Percentiles rank a stretch among this genome's conserved stretches.
phyloP scores from a whole-genome alignment of 306 rosid genomes.

The Fragaria ananassa region DNA sequence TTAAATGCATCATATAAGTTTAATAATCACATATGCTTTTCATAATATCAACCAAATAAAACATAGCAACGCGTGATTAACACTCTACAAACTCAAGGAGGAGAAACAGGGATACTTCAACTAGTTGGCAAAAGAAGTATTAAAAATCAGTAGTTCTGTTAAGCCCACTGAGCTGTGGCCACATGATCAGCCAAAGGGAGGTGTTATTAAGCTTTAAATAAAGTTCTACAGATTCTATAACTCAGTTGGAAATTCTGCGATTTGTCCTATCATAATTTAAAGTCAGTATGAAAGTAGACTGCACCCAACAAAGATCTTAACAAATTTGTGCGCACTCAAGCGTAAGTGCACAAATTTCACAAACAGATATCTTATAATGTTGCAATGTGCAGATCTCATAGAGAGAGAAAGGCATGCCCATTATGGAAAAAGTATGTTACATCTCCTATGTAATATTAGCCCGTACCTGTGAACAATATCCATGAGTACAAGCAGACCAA shows the following conservation, averaged over 20 bases:
- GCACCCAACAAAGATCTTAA: neutral
- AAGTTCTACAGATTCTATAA: neutral
- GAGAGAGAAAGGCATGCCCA: neutral
- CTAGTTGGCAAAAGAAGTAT: neutral
- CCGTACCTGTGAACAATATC: slow-evolving; percentile 95
- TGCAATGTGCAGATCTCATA: neutral
- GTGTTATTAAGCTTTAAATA: neutral
- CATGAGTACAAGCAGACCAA: slow-evolving; percentile 95
- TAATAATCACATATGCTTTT: neutral
- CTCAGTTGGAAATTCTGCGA: neutral
- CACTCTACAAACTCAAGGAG: neutral
- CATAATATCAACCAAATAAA: neutral
- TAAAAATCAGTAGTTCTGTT: neutral
- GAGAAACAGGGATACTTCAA: neutral
- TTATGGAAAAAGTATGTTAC: neutral
- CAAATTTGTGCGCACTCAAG: neutral
- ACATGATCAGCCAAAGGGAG: slow-evolving; percentile 6
- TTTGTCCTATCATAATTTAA: neutral
- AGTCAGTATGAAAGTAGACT: neutral
- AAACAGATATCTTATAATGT: neutral
- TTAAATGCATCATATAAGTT: neutral
- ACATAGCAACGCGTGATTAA: neutral
- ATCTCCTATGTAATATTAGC: neutral
- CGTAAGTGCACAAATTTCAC: neutral
- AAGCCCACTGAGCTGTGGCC: neutral